Evolutionary conservation across 805 yeast genomes (phyloP).

Genomic region (Yamadazyma sp.): DNA sequence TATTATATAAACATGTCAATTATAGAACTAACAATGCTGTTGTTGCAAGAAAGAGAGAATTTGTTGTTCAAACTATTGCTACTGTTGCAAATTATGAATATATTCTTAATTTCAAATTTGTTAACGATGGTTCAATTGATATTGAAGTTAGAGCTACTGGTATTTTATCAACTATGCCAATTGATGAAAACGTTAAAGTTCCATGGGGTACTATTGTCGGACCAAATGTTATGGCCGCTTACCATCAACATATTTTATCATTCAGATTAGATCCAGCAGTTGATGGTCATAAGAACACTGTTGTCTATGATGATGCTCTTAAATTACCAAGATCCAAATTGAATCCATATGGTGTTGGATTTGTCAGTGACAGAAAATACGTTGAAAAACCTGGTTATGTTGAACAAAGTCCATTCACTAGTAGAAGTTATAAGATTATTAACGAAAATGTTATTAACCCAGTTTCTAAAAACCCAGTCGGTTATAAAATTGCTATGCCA

Average conservation of each 20-base stretch:
- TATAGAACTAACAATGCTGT: conserved; percentile 71
- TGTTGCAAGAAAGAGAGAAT: conserved; percentile 74
- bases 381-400: conserved; percentile 70
- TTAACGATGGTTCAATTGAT: conserved; percentile 74
- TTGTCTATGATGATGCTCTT: conserved; percentile 64
- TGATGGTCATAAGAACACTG: conserved; percentile 78
- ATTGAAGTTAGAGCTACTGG: conserved; percentile 85
- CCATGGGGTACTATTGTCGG: conserved; percentile 77
- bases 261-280: conserved; percentile 80
- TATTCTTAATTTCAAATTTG: conserved; percentile 66
- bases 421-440: conserved; percentile 70
- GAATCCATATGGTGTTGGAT: conserved; percentile 72
- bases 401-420: conserved; percentile 74
- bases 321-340: conserved; percentile 53
- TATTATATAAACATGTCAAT: conserved; percentile 75
- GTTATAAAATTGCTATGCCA: conserved; percentile 70
- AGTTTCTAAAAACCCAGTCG: conserved; percentile 68
- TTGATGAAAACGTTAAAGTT: conserved; percentile 62
- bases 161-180: conserved; percentile 80
- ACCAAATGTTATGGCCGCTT: conserved; percentile 79
- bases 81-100: conserved; percentile 86
- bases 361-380: conserved; percentile 56
- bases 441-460: conserved; percentile 72
- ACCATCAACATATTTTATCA: conserved; percentile 78
- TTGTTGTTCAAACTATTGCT: conserved; percentile 75